Conservation (phyloP, 2,329 filamentous ascomycete species). For the Xylariales sp. region DNA sequence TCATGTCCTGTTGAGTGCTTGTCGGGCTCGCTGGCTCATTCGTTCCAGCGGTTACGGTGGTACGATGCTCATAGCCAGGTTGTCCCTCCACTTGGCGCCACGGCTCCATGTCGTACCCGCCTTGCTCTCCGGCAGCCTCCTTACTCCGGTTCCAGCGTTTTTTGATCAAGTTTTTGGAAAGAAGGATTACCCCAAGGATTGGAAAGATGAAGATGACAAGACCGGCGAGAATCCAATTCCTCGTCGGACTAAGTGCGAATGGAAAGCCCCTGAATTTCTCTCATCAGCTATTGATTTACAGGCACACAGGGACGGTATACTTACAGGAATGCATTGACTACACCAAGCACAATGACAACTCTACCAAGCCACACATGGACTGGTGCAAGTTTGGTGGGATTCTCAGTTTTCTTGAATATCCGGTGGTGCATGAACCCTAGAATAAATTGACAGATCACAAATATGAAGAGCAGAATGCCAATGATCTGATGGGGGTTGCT, state of each 20-base stretch:
- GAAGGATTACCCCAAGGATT: constrained; percentile 30
- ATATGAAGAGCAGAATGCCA: constrained; percentile 48
- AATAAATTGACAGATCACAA: constrained; percentile 47
- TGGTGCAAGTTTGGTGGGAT: constrained; percentile 44
- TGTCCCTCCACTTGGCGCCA: constrained; percentile 12
- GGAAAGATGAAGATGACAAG: constrained; percentile 41
- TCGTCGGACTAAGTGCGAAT: constrained; percentile 46
- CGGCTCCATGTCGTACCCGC: constrained; percentile 24
- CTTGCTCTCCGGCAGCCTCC: constrained; percentile 13
- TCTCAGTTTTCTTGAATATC: constrained; percentile 44
- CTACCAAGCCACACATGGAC: constrained; percentile 56
- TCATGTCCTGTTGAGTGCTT: background rate
- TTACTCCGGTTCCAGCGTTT: constrained; percentile 25
- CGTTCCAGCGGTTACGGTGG: background rate
- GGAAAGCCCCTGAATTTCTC: constrained; percentile 54
- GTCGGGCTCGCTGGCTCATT: background rate
- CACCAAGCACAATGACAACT: constrained; percentile 45
- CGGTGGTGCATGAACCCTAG: constrained; percentile 54
- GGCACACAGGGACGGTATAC: too few species aligned
- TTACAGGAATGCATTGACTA: constrained; percentile 54
- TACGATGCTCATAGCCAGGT: background rate
- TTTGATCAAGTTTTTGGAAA: constrained; percentile 29
- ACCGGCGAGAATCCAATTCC: constrained; percentile 43
- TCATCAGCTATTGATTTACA: too few species aligned
- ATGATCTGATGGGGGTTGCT: constrained; percentile 53